Evolutionary conservation across 495 filamentous ascomycete genomes (phyloP), one percentile per base, ranked within the genome.

Genomic region (Hypoxylon subgilvum): DNA sequence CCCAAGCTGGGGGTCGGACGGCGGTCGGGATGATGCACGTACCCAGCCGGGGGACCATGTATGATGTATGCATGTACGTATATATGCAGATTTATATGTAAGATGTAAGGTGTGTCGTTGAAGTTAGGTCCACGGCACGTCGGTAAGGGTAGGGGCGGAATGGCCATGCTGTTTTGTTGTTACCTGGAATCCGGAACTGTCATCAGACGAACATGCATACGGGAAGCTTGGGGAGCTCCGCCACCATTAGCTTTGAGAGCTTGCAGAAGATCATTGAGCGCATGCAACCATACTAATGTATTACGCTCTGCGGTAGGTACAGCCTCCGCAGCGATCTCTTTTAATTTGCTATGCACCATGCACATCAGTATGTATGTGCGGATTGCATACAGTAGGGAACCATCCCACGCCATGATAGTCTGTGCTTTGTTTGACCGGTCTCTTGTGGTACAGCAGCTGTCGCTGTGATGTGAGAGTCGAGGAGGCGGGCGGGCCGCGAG

Each of bases 101-200:
- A 5, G 5, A 5, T 23, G 46, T 27, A 13, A 38, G n/a, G 46
- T 14, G 17, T 49, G 52, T 57, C 43, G 49, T 57, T 42, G 32
- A 59, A 45, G 39, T 64, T 46, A 31, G 48, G 40, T 58, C 51
- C 32, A 50, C 40, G 25, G 45, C 36, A 50, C 54, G 34, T 42
- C 59, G 52, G 52, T 43, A 56, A 50, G 52, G 53, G n/a, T 32
- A 52, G 17, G 34, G 44, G 42, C 8, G 32, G 60, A 47, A 58
- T n/a, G 61, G 51, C 55, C 61, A 59, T 35, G 43, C 61, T 51
- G 54, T 59, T 64, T 54, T 35, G 43, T 54, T 51, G 54, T 59
- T 64, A 58, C 61, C 61, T 59, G 61, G 61, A 47, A 59, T 58
- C 38, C 61, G 61, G 61, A 64, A 64, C 50, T 64, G 54, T 57